These are phyloP conservation scores for Lentinula aciculospora DNA, from an alignment of 768 basidiomycete species.

Conservation along the genomic window DNA sequence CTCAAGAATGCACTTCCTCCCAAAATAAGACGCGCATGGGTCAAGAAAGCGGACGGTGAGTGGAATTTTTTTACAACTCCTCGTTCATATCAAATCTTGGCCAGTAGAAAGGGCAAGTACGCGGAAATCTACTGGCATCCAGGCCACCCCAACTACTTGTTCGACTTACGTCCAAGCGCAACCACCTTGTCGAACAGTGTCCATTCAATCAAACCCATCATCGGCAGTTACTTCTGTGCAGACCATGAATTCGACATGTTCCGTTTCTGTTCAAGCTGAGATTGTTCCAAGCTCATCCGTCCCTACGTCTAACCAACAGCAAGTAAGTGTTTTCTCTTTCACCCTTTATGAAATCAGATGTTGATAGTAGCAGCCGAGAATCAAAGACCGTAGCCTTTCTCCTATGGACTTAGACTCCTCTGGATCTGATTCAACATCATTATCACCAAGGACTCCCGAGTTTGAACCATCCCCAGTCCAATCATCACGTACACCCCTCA, in stretches of 20 bases:
- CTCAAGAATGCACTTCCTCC: constrained; percentile 43
- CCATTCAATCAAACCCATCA: constrained; percentile 26
- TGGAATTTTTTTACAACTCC: background rate
- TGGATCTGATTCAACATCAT: constrained; percentile 25
- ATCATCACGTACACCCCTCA: background rate
- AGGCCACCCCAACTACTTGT: constrained; percentile 30
- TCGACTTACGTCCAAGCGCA: constrained; percentile 30
- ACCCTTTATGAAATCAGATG: background rate
- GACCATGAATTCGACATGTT: constrained; percentile 11
- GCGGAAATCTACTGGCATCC: constrained; percentile 39
- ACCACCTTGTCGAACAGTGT: constrained; percentile 27
- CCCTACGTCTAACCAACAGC: constrained; percentile 9
- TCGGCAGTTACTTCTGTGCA: constrained; percentile 17
- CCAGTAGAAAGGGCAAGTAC: background rate
- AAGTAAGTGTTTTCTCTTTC: constrained; percentile 1
- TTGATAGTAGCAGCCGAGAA: constrained; percentile 11
- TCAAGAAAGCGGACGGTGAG: constrained; percentile 44
- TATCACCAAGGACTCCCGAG: background rate
- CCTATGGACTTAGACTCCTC: constrained; percentile 60
- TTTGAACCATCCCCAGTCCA: constrained; percentile 11
- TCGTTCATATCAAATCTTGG: background rate
- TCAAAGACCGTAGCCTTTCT: constrained; percentile 43
- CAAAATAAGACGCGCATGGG: constrained; percentile 62
- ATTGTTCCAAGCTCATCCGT: constrained; percentile 7
- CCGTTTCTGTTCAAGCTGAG: constrained; percentile 17